Percentiles rank a stretch among this genome's conserved stretches.
Evolutionary conservation across 495 filamentous ascomycete genomes (phyloP).

Genomic region (Aspergillus panamensis): DNA sequence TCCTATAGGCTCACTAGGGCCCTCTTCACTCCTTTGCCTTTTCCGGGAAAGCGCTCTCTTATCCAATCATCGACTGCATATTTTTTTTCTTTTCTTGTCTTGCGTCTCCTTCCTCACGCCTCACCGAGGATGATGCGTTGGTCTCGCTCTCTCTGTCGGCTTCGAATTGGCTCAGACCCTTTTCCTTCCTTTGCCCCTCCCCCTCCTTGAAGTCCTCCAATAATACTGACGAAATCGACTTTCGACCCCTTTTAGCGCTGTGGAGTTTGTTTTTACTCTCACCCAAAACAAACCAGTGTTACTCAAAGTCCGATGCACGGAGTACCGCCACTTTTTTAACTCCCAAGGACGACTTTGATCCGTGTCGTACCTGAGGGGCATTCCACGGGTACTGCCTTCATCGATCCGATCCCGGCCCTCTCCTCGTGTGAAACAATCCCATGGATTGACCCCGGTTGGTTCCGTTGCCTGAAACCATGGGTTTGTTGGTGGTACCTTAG

Average conservation of each 20-base stretch:
- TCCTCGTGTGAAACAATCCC: slow-evolving; percentile 21
- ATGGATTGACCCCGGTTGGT: slow-evolving; percentile 21
- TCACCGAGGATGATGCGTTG: slow-evolving; percentile 23
- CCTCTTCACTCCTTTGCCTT: slow-evolving; percentile 13
- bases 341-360: slow-evolving; percentile 2
- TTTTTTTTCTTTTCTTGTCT: background rate
- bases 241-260: background rate
- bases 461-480: slow-evolving; percentile 12
- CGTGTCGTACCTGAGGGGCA: slow-evolving; percentile 11
- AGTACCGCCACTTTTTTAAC: slow-evolving; percentile 7
- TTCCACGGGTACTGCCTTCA: slow-evolving; percentile 14
- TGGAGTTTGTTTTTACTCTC: slow-evolving; percentile 10
- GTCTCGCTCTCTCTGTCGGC: slow-evolving; percentile 17
- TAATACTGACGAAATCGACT: background rate
- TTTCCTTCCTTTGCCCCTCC: slow-evolving; percentile 5
- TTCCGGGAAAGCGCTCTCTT: slow-evolving; percentile 9
- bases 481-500: background rate
- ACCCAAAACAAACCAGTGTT: background rate
- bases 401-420: slow-evolving; percentile 23
- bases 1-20: slow-evolving; percentile 6
- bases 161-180: slow-evolving; percentile 16
- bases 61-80: slow-evolving; percentile 15
- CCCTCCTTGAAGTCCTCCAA: slow-evolving; percentile 6
- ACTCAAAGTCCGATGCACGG: slow-evolving; percentile 14
- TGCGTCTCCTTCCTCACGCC: slow-evolving; percentile 13